Conservation (phyloP, 2,329 filamentous ascomycete genomes). For the Fusarium temperatum region DNA sequence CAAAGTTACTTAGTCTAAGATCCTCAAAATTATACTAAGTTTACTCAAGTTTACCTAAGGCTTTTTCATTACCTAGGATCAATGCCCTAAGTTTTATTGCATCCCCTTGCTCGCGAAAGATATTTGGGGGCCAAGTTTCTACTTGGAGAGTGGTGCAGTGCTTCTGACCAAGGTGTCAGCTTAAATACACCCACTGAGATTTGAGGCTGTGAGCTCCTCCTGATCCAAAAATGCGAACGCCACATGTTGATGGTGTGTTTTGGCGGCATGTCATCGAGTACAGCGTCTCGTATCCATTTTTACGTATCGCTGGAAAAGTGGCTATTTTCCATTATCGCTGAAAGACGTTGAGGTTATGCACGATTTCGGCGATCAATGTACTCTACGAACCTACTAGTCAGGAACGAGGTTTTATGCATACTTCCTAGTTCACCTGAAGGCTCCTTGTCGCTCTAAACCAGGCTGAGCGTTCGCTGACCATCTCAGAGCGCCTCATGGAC, state of each 20-base stretch:
- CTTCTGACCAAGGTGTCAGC: background rate
- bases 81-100: too few species aligned
- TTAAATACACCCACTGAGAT: background rate
- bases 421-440: rapidly evolving
- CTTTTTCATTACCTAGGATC: too few species aligned
- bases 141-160: background rate
- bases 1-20: too few species aligned
- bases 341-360: background rate
- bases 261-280: background rate
- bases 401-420: background rate
- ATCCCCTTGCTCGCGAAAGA: too few species aligned
- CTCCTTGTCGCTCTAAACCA: background rate
- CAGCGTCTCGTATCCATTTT: background rate
- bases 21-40: too few species aligned
- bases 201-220: background rate
- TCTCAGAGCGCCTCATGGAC: background rate
- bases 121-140: background rate
- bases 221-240: background rate
- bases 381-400: too few species aligned
- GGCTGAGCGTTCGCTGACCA: background rate
- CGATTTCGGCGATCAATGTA: background rate
- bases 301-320: too few species aligned
- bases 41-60: too few species aligned
- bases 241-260: background rate
- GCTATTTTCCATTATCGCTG: background rate